Conservation (phyloP, 2,329 filamentous ascomycete species). For the Trichoderma koningiopsis region DNA sequence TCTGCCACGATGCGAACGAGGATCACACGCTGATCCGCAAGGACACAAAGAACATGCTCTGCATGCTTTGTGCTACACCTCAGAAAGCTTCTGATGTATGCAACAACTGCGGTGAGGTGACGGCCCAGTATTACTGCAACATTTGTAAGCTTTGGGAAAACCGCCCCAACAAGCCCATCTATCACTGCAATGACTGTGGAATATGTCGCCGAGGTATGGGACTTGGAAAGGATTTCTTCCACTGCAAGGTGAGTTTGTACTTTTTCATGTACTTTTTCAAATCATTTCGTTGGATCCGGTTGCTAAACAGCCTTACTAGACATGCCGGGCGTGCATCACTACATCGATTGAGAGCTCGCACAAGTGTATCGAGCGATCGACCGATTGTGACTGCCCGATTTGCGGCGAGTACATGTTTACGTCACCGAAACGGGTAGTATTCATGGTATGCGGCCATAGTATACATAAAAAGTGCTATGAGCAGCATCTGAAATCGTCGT, state of each 20-base stretch:
- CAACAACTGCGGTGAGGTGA: conserved; percentile 70
- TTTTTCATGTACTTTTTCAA: neutral
- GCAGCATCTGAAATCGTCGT: conserved; percentile 84
- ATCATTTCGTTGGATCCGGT: neutral
- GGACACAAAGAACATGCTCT: conserved; percentile 93
- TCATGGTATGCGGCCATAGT: conserved; percentile 94
- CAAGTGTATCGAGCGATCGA: conserved; percentile 91
- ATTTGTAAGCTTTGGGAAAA: conserved; percentile 98
- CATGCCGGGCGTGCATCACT: conserved; percentile 90
- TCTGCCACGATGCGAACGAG: conserved; percentile 87
- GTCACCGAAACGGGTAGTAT: conserved; percentile 83
- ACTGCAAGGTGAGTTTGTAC: conserved; percentile 75
- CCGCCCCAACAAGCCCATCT: conserved; percentile 85
- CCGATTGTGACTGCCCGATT: conserved; percentile 94
- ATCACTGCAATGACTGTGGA: conserved; percentile 94
- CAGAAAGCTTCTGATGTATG: conserved; percentile 82
- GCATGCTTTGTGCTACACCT: conserved; percentile 88
- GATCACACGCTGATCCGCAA: conserved; percentile 77
- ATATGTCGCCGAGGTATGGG: conserved; percentile 91
- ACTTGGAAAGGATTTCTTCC: conserved; percentile 93
- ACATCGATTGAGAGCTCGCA: conserved; percentile 84
- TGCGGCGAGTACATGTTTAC: conserved; percentile 97
- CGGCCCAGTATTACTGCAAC: conserved; percentile 88
- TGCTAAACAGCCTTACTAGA: conserved; percentile 50
- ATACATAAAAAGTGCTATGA: conserved; percentile 90